Base-by-base conservation (phyloP, 2,329 filamentous ascomycete species). In the Didymella glomerata region DNA sequence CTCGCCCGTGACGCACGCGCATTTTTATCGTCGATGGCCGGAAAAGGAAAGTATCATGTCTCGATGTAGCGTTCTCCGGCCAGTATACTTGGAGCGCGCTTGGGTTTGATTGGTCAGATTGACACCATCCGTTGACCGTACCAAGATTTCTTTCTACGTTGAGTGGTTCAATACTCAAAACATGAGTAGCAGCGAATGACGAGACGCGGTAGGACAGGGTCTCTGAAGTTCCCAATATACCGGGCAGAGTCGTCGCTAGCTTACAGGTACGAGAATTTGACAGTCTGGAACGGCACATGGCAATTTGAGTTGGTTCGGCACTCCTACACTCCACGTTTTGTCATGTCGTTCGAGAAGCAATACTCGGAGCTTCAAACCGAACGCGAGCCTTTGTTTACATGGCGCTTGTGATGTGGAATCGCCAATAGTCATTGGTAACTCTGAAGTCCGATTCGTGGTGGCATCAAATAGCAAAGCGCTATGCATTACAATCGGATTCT, bases 41-140 rank as follows among this genome's bases (percentile, higher is more conserved):
- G 24, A 52, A 32, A 49, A 48, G 59, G 38, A 48, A 60, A 49
- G n/a, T 42, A 34, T 54, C 42, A 46, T 44, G 28, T 53, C 44
- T 53, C 44, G 41, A 40, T 48, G 46, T 34, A 53, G 34, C 36
- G 36, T 18, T 20, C 36, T 18, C 36, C 30, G 8, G 30, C 54
- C 45, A 18, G 24, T 34, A 25, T 24, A 25, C 10, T 32, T 28
- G 40, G 24, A 22, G 20, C 7, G 2, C 6, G 25, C 28, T 47
- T 41, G 22, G 14, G 11, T 47, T 13, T 54, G 32, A 62, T 62
- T 48, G 57, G 52, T 50, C 11, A n/a, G 32, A 22, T 28, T 20
- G 28, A 14, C 30, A 41, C 22, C 20, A 16, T 41, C 55, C 48
- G 46, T 20, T 20, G 48, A 54, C 48, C 32, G 52, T 38, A 47